Evolutionary conservation across 164 flowering plant genomes (phyloP), one percentile per base, ranked within the genome.

Genomic region (Euptelea pleiosperma): DNA sequence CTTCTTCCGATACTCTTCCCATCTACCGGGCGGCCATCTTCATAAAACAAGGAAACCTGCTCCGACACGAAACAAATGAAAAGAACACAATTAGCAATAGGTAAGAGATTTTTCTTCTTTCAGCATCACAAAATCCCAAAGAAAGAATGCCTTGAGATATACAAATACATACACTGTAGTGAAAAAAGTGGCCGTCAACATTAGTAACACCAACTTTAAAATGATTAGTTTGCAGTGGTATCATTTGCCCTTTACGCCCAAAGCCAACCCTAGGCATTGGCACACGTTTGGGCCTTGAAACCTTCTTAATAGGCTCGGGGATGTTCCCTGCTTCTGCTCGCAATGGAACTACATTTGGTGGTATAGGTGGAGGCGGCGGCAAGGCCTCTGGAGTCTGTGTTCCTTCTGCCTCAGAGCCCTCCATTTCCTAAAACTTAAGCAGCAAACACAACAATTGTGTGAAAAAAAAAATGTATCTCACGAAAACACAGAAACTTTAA

Each of bases 11-110:
- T 72, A 4, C 97, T 97, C 66, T 88, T 93, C 0, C 79, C 87
- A 9, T 88, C 97, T 11, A 88, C 89, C 29, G 95, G 94, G n/a
- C 79, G 79, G 2, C 82, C 96, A 76, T 93, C 99, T 54, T 93
- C 97, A 63, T 85, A 86, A 9, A 48, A 61, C 10, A 90, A 61
- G 10, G 90, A 51, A 51, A 93, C 93, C 99, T 92, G 71, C 41
- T 36, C 16, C 40, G 52, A 1, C 4, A 36, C 6, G 6, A 47
- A 37, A 29, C 0, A 48, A 54, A 58, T 6, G 10, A 6, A 12
- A n/a, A 18, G 8, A 46, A 42, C n/a, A 18, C 6, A 24, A 18
- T 18, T 8, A 34, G 24, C 53, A 59, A 0, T 33, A 30, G 11
- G 44, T n/a, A 9, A 30, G 18, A 16, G 25, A 34, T 24, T 8